Conservation (phyloP, 179 eudicot genomes). For the Camellia oleifera region DNA sequence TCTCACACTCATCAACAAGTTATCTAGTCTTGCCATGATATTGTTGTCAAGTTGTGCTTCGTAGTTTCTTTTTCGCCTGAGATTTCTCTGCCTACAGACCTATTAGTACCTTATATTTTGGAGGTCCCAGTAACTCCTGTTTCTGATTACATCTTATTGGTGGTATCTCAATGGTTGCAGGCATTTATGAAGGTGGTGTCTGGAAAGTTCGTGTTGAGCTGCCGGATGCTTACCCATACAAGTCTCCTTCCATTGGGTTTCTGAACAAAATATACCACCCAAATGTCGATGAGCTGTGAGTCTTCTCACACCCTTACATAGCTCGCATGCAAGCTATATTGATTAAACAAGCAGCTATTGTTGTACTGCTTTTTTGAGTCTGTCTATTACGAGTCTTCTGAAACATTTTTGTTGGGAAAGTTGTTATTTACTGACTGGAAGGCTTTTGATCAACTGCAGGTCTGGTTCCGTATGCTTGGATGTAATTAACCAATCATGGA, state of each 20-base stretch:
- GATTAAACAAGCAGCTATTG: background rate
- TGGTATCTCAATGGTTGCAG: constrained; percentile 28
- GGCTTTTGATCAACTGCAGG: constrained; percentile 46
- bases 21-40: constrained; percentile 5
- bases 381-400: background rate
- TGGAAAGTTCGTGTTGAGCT: constrained; percentile 95
- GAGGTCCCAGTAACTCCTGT: background rate
- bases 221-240: constrained; percentile 94
- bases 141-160: background rate
- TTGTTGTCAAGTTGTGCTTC: background rate
- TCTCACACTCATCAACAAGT: background rate
- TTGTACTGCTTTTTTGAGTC: background rate
- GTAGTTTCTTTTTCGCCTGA: background rate
- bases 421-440: constrained; percentile 16
- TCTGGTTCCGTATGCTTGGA: constrained; percentile 96
- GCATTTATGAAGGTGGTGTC: constrained; percentile 90
- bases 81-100: background rate
- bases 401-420: background rate
- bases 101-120: background rate
- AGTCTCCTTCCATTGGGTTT: constrained; percentile 92
- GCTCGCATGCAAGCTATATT: background rate
- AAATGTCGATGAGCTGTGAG: constrained; percentile 94
- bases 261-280: constrained; percentile 91
- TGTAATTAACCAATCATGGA: constrained; percentile 89
- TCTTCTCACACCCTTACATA: background rate